A percentile compares a stretch with the other conserved stretches of the same genome.
These are phyloP conservation scores for Aegle marmelos DNA, from an alignment of 345 rosid species.

Conservation along the genomic window DNA sequence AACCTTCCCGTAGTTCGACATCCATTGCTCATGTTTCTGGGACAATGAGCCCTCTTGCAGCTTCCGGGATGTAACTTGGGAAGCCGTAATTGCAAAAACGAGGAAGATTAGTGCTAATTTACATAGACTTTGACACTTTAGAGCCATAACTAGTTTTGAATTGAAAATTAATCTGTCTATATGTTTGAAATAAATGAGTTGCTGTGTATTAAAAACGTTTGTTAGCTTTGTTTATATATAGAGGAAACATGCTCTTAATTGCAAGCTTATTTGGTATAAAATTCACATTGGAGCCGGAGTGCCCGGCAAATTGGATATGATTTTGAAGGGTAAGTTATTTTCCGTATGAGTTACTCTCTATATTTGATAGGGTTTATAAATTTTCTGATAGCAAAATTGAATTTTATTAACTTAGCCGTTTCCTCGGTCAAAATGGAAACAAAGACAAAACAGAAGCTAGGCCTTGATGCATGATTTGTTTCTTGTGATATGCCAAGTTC, in stretches of 20 bases:
- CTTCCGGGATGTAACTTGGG: slow-evolving; percentile 12
- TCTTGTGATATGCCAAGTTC: background rate
- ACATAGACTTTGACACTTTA: background rate
- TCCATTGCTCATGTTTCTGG: slow-evolving; percentile 35
- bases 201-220: background rate
- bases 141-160: slow-evolving; percentile 5
- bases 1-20: slow-evolving; percentile 19
- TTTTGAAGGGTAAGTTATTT: slow-evolving; percentile 8
- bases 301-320: background rate
- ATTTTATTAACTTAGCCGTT: background rate
- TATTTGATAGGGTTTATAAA: too few relatives aligned
- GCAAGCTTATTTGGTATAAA: background rate
- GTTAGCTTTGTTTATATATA: slow-evolving; percentile 12
- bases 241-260: background rate
- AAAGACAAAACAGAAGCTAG: background rate
- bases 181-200: background rate
- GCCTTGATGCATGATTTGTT: background rate
- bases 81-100: background rate
- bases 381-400: background rate
- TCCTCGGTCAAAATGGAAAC: background rate
- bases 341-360: slow-evolving; percentile 3
- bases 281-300: background rate
- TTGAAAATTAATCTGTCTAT: background rate
- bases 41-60: slow-evolving; percentile 14
- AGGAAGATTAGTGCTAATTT: background rate